These are phyloP conservation scores for Lactifluus pinguis DNA, from an alignment of 768 basidiomycete genomes.

Conservation along the genomic window DNA sequence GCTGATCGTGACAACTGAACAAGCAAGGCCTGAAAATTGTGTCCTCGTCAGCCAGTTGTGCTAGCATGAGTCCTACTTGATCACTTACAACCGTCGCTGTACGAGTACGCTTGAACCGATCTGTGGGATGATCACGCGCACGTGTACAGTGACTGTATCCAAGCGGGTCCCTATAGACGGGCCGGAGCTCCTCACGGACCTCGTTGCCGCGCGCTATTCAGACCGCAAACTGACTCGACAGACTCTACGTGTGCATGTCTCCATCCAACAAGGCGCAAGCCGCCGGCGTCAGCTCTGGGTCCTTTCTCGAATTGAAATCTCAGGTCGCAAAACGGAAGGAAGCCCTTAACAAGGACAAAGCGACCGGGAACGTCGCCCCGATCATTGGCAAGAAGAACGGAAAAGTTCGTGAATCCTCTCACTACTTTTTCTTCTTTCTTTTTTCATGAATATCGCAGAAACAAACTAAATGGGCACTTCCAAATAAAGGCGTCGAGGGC, in stretches of 20 bases:
- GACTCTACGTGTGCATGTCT: conserved; percentile 27
- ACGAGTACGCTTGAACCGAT: not conserved
- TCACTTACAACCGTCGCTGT: not conserved
- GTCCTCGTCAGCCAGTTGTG: not conserved
- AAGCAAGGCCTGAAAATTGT: not conserved
- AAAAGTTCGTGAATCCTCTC: conserved; percentile 43
- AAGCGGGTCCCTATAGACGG: not conserved
- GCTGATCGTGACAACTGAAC: not conserved
- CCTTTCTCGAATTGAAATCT: conserved; percentile 76
- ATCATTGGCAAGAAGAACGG: conserved; percentile 56
- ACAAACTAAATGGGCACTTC: conserved; percentile 64
- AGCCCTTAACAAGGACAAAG: conserved; percentile 58
- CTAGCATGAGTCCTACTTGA: not conserved
- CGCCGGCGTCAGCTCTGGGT: conserved; percentile 60
- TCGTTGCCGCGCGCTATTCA: not conserved
- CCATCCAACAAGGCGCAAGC: conserved; percentile 54
- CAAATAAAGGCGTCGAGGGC: conserved; percentile 62
- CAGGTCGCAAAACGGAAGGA: conserved; percentile 45
- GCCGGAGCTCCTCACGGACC: not conserved
- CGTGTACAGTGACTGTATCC: not conserved
- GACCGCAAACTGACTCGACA: not conserved
- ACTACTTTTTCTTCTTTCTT: not conserved
- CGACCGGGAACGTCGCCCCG: conserved; percentile 42
- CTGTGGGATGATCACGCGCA: not conserved
- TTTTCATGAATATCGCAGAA: conserved; percentile 38